These are phyloP conservation scores for Irpex lacteus DNA, from an alignment of 1,284 basidiomycete species.

Conservation along the genomic window DNA sequence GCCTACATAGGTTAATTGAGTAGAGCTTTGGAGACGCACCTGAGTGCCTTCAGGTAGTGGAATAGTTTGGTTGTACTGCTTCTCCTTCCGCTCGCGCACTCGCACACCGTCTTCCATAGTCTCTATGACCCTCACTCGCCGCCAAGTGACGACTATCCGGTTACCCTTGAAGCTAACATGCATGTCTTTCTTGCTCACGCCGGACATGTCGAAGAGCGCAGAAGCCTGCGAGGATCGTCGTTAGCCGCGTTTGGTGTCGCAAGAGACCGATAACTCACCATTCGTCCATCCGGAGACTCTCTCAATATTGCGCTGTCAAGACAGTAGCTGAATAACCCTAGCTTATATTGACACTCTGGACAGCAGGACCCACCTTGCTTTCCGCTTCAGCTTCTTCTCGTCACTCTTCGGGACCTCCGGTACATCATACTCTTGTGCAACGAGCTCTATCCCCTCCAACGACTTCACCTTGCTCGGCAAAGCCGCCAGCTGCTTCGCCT, in stretches of 20 bases:
- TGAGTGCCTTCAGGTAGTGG: constrained; percentile 47
- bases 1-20: background rate
- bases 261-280: constrained; percentile 39
- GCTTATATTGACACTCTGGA: background rate
- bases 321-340: background rate
- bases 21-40: constrained; percentile 26
- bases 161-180: constrained; percentile 68
- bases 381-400: constrained; percentile 15
- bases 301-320: constrained; percentile 41
- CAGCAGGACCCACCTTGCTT: constrained; percentile 17
- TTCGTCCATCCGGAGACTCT: constrained; percentile 63
- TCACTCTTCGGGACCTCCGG: background rate
- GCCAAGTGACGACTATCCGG: constrained; percentile 67
- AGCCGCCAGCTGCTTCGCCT: constrained; percentile 59
- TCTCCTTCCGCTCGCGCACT: constrained; percentile 58
- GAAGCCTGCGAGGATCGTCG: constrained; percentile 25
- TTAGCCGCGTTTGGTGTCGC: background rate
- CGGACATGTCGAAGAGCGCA: constrained; percentile 59
- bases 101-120: constrained; percentile 56
- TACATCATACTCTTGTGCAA: constrained; percentile 3
- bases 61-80: constrained; percentile 44
- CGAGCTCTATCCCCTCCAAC: constrained; percentile 34
- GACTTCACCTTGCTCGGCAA: constrained; percentile 66
- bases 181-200: constrained; percentile 66
- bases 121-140: constrained; percentile 52